Conservation (phyloP, 129 eudicot genomes). For the Mikania micrantha region DNA sequence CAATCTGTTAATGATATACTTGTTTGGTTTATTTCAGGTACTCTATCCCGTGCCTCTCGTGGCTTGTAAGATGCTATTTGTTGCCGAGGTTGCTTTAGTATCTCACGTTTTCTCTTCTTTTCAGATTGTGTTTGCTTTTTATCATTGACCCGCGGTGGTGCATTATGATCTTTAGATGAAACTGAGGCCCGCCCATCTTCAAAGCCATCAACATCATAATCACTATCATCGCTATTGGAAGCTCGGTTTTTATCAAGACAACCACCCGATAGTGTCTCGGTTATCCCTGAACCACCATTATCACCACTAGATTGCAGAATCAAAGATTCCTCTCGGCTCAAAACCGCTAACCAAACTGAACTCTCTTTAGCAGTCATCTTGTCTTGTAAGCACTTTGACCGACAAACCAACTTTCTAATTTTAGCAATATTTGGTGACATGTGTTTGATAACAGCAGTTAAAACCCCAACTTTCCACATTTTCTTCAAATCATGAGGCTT, state of each 20-base stretch:
- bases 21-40: slow-evolving; percentile 27
- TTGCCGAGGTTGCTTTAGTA: slow-evolving; percentile 21
- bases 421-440: slow-evolving; percentile 93
- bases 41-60: slow-evolving; percentile 14
- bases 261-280: slow-evolving; percentile 42
- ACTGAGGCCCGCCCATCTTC: slow-evolving; percentile 53
- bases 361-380: slow-evolving; percentile 95
- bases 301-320: slow-evolving; percentile 57
- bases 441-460: slow-evolving; percentile 89
- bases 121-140: slow-evolving; percentile 22
- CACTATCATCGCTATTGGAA: slow-evolving; percentile 64
- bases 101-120: slow-evolving; percentile 27
- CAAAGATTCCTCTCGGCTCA: slow-evolving; percentile 69
- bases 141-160: neutral
- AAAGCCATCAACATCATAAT: slow-evolving; percentile 56
- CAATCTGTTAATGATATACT: slow-evolving; percentile 4
- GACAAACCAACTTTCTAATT: slow-evolving; percentile 53
- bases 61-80: slow-evolving; percentile 26
- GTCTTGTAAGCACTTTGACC: slow-evolving; percentile 79
- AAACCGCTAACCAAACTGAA: slow-evolving; percentile 75
- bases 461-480: slow-evolving; percentile 93
- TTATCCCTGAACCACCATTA: slow-evolving; percentile 57
- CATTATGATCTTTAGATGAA: slow-evolving; percentile 51
- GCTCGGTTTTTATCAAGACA: slow-evolving; percentile 50
- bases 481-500: slow-evolving; percentile 97